Conservation (phyloP, 1,284 basidiomycete genomes). For the Rhodotorula sp. region DNA sequence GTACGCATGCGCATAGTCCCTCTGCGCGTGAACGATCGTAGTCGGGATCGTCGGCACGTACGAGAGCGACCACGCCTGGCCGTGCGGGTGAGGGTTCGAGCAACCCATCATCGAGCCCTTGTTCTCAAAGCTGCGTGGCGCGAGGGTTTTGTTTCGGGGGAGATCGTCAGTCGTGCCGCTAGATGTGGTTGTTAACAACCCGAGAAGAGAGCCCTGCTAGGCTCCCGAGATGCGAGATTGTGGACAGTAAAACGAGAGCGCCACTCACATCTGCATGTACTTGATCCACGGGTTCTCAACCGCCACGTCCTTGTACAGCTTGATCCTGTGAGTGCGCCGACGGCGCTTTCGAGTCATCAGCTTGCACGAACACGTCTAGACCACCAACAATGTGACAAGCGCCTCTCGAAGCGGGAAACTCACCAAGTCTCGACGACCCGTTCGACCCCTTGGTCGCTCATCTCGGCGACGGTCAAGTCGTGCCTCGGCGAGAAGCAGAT, state of each 20-base stretch:
- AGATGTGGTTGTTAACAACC: too few relatives aligned
- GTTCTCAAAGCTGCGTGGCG: constrained; percentile 64
- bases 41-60: constrained; percentile 59
- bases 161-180: neutral
- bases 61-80: constrained; percentile 64
- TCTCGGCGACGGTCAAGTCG: constrained; percentile 80
- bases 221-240: too few relatives aligned
- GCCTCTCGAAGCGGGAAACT: constrained; percentile 33
- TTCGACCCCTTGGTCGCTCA: constrained; percentile 63
- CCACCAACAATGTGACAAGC: neutral
- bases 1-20: constrained; percentile 53
- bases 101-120: constrained; percentile 96
- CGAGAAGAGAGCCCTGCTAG: too few relatives aligned
- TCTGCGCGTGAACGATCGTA: constrained; percentile 52
- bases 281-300: constrained; percentile 61
- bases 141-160: too few relatives aligned
- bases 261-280: constrained; percentile 78
- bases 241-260: neutral
- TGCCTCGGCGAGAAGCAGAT: constrained; percentile 86
- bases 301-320: constrained; percentile 43
- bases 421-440: constrained; percentile 73
- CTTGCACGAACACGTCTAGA: neutral
- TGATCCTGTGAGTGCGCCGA: constrained; percentile 50
- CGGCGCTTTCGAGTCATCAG: neutral
- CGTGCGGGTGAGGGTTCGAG: constrained; percentile 92